These are phyloP conservation scores for Hypoxylon trugodes DNA, from an alignment of 495 filamentous ascomycete species.

Conservation along the genomic window DNA sequence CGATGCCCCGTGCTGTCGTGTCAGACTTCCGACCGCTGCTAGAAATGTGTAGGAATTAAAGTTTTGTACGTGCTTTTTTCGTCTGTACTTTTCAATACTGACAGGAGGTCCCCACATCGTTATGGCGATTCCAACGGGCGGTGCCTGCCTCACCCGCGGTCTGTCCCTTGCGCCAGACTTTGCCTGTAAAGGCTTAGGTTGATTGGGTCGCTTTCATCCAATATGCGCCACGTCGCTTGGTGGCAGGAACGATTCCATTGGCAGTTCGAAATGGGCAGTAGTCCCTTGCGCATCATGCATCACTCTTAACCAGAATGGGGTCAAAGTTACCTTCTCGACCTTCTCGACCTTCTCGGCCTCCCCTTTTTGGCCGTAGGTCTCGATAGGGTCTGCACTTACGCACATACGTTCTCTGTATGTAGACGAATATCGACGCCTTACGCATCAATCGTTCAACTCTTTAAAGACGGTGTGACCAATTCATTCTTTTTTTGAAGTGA, in stretches of 20 bases:
- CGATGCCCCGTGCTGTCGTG: background rate
- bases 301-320: conserved; percentile 31
- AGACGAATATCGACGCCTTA: conserved; percentile 9
- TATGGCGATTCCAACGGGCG: conserved; percentile 27
- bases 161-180: conserved; percentile 29
- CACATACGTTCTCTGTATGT: background rate
- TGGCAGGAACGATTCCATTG: conserved; percentile 29
- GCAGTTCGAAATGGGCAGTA: conserved; percentile 36
- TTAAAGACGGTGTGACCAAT: conserved; percentile 38
- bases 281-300: conserved; percentile 40
- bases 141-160: conserved; percentile 31
- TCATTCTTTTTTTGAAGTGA: conserved; percentile 17
- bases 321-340: conserved; percentile 22
- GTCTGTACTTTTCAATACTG: conserved; percentile 16
- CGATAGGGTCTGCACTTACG: background rate
- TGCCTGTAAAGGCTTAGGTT: conserved; percentile 29
- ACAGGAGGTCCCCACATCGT: conserved; percentile 13
- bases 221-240: conserved; percentile 36
- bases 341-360: too few species aligned
- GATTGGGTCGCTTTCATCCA: conserved; percentile 29
- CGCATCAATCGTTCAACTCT: background rate
- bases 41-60: background rate
- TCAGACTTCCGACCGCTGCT: background rate
- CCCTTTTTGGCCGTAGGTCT: conserved; percentile 20
- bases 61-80: conserved; percentile 4